A percentile compares a stretch with the other conserved stretches of the same genome.
These are phyloP conservation scores for Paecilomyces sp. DNA, from an alignment of 2,329 filamentous ascomycete genomes.

Conservation along the genomic window DNA sequence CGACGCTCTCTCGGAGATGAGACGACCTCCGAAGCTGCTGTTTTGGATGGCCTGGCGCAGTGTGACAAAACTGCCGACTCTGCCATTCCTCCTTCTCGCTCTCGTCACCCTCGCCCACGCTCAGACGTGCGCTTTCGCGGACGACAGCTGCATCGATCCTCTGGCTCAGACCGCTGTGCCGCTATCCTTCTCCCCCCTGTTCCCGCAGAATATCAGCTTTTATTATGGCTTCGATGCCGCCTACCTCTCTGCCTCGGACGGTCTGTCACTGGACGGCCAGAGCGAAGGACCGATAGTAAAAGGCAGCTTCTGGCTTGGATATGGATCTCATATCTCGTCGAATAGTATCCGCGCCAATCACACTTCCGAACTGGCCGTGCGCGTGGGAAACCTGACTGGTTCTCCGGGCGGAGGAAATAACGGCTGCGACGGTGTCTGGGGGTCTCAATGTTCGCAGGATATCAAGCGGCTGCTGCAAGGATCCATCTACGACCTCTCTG, in stretches of 20 bases:
- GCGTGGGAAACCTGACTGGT: constrained; percentile 30
- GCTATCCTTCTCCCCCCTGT: constrained; percentile 27
- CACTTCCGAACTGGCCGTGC: constrained; percentile 29
- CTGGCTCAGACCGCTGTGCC: constrained; percentile 29
- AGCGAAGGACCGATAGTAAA: constrained; percentile 26
- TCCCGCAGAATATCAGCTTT: constrained; percentile 23
- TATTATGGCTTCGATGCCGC: constrained; percentile 28
- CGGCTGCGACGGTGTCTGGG: constrained; percentile 33
- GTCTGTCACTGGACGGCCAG: constrained; percentile 17
- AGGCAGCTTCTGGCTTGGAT: constrained; percentile 29
- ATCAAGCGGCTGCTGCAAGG: constrained; percentile 20
- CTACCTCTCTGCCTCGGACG: background rate
- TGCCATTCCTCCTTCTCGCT: background rate
- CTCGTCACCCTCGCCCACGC: constrained; percentile 6
- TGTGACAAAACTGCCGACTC: background rate
- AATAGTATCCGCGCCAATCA: constrained; percentile 21
- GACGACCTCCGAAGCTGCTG: background rate
- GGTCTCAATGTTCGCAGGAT: constrained; percentile 21
- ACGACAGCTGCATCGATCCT: constrained; percentile 28
- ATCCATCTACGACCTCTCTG: constrained; percentile 19
- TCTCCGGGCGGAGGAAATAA: constrained; percentile 25
- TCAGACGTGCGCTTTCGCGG: constrained; percentile 29
- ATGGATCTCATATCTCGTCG: constrained; percentile 8
- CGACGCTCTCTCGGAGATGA: background rate
- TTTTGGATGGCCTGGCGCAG: background rate